phyloP scores from a whole-genome alignment of 1,139 yeast genomes.

The Protomyces inundatus region DNA sequence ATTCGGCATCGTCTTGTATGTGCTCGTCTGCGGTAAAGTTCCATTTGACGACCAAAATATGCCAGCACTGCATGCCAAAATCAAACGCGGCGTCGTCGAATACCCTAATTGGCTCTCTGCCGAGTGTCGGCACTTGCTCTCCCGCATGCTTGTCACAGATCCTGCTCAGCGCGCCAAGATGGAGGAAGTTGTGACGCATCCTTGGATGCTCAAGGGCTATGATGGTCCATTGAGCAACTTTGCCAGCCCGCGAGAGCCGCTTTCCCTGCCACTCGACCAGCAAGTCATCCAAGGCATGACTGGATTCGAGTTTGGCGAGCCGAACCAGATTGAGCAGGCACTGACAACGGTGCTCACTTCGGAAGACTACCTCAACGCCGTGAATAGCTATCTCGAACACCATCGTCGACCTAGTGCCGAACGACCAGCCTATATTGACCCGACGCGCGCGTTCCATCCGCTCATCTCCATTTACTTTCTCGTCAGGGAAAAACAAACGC shows the following conservation, averaged over 20 bases:
- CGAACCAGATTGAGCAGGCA: constrained; percentile 54
- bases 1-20: constrained; percentile 91
- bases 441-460: constrained; percentile 68
- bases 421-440: constrained; percentile 27
- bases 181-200: constrained; percentile 75
- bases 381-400: constrained; percentile 51
- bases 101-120: constrained; percentile 78
- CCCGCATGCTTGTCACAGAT: constrained; percentile 88
- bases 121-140: constrained; percentile 76
- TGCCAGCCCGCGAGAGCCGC: constrained; percentile 71
- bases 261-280: constrained; percentile 66
- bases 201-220: constrained; percentile 91
- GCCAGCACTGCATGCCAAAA: constrained; percentile 86
- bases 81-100: constrained; percentile 86
- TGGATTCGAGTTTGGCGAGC: constrained; percentile 69
- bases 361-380: constrained; percentile 61
- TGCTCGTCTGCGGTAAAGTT: constrained; percentile 92
- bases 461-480: constrained; percentile 77
- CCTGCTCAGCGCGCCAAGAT: constrained; percentile 75
- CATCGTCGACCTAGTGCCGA: background rate
- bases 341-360: constrained; percentile 59
- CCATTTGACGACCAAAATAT: constrained; percentile 97
- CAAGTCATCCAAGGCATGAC: constrained; percentile 70
- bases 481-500: constrained; percentile 74
- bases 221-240: constrained; percentile 67